Percentiles rank a stretch among this genome's conserved stretches.
Conservation (phyloP, 2,329 filamentous ascomycete genomes). For the Cytospora mali region DNA sequence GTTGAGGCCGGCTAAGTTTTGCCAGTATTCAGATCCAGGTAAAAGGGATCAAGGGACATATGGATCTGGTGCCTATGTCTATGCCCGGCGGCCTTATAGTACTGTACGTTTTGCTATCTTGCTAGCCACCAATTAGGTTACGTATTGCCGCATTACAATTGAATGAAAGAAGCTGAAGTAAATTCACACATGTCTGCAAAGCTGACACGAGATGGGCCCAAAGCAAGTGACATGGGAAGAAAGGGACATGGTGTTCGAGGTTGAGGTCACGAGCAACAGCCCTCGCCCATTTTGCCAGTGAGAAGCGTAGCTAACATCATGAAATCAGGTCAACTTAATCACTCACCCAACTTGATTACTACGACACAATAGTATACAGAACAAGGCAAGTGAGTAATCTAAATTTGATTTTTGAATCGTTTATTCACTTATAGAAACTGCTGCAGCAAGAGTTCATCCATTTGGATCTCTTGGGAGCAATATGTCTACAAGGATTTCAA, state of each 20-base stretch:
- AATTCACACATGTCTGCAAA: neutral
- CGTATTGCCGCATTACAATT: neutral
- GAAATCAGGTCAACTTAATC: no score
- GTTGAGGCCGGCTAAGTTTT: slow-evolving; percentile 3
- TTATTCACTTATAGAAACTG: no score
- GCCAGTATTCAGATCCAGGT: neutral
- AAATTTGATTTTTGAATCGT: neutral
- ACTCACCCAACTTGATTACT: no score
- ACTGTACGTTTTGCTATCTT: neutral
- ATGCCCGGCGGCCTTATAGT: neutral
- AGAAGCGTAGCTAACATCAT: no score
- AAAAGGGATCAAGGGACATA: neutral
- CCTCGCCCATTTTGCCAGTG: neutral
- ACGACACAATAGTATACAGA: neutral
- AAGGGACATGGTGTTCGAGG: neutral
- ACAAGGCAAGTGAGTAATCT: neutral
- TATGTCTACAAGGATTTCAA: neutral
- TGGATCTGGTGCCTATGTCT: neutral
- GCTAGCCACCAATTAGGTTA: neutral
- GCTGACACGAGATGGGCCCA: neutral
- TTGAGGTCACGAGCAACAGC: neutral
- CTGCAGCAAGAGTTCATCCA: slow-evolving; percentile 8
- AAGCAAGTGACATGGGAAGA: neutral
- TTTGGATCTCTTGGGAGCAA: slow-evolving; percentile 4
- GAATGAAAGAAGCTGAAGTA: neutral